Percentiles rank a stretch among this genome's conserved stretches.
phyloP scores from a whole-genome alignment of 257 asterid species.

The Euphrasia confusa region DNA sequence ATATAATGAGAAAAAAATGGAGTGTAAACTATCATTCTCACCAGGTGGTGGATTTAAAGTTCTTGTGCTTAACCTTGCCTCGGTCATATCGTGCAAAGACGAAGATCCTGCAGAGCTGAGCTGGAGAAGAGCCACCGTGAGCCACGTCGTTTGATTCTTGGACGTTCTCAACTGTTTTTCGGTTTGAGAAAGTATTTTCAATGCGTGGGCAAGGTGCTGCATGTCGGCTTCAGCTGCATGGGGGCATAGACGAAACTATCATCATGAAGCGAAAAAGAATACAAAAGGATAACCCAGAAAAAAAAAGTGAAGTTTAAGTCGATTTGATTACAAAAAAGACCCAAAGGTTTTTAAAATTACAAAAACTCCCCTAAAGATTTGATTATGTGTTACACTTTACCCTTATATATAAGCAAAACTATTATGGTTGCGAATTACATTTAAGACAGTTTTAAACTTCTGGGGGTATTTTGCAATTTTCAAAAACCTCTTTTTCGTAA shows the following conservation, averaged over 20 bases:
- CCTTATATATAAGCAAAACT: not conserved
- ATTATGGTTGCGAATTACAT: not conserved
- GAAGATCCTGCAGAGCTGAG: conserved; percentile 53
- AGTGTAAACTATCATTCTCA: conserved; percentile 24
- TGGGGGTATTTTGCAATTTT: not conserved
- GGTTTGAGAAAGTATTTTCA: conserved; percentile 73
- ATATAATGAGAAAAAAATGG: not conserved
- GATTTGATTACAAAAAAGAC: not conserved
- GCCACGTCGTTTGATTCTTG: conserved; percentile 79
- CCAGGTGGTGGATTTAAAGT: conserved; percentile 50
- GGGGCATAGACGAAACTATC: conserved; percentile 9
- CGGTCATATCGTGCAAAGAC: conserved; percentile 33
- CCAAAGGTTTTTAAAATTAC: not conserved
- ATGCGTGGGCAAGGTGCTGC: conserved; percentile 74
- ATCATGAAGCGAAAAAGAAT: not conserved
- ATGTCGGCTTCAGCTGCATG: conserved; percentile 60
- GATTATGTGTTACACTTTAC: not conserved
- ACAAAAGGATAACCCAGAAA: not conserved
- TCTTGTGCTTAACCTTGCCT: conserved; percentile 40
- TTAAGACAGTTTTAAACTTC: not conserved
- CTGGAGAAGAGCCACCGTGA: conserved; percentile 76
- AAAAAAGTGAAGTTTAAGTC: not conserved
- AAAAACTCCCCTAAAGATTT: not conserved
- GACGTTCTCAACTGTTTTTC: conserved; percentile 76
- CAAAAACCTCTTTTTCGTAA: not conserved